These are phyloP conservation scores for Malassezia equina DNA, from an alignment of 1,284 basidiomycete genomes.

Conservation along the genomic window DNA sequence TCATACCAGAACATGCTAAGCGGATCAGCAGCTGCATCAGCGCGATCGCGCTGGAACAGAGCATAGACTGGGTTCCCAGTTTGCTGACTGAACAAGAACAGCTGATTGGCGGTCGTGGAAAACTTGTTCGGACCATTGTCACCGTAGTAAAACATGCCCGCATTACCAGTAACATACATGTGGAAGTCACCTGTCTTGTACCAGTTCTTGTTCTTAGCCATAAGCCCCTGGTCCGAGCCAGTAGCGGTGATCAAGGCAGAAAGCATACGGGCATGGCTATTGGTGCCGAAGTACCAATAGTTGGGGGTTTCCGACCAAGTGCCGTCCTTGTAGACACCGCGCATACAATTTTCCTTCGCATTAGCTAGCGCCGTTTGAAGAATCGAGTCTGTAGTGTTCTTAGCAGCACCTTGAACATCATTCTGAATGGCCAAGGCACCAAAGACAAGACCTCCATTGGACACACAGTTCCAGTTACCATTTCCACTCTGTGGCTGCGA, in stretches of 20 bases:
- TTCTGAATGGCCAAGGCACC: slow-evolving; percentile 75
- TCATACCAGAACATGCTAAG: slow-evolving; percentile 98
- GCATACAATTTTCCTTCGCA: slow-evolving; percentile 69
- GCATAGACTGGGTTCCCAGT: slow-evolving; percentile 58
- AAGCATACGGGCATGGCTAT: slow-evolving; percentile 81
- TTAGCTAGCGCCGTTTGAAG: slow-evolving; percentile 67
- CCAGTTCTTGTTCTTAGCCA: slow-evolving; percentile 54
- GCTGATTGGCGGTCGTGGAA: slow-evolving; percentile 51
- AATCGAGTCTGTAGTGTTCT: slow-evolving; percentile 58
- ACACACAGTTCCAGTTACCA: slow-evolving; percentile 97
- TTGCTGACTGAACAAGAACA: slow-evolving; percentile 35
- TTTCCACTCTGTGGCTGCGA: slow-evolving; percentile 46
- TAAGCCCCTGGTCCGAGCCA: slow-evolving; percentile 68
- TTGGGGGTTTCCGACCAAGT: slow-evolving; percentile 92
- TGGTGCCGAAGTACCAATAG: slow-evolving; percentile 58
- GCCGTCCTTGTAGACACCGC: slow-evolving; percentile 59
- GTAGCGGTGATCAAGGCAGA: slow-evolving; percentile 74
- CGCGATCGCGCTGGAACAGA: slow-evolving; percentile 84
- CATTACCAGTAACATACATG: slow-evolving; percentile 76
- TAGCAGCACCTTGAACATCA: slow-evolving; percentile 61
- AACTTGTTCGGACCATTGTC: slow-evolving; percentile 94
- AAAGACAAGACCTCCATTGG: slow-evolving; percentile 79
- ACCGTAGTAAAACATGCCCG: slow-evolving; percentile 79
- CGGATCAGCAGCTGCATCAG: slow-evolving; percentile 68
- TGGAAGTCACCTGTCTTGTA: slow-evolving; percentile 73